Conservation (phyloP, 371 early-diverging fungal species). For the Nematocida sp. region DNA sequence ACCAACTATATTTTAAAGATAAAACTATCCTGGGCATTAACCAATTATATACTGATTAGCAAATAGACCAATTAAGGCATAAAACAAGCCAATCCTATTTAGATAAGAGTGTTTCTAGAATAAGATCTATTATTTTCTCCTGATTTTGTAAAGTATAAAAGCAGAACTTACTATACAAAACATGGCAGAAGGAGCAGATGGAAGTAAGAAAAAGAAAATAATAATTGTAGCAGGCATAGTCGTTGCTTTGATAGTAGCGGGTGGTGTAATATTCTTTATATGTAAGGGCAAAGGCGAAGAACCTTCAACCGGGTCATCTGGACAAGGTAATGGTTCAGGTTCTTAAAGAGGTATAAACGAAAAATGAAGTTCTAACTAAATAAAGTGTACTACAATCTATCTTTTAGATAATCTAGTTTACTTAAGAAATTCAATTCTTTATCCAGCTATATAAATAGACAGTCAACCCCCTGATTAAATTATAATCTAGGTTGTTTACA, state of each 20-base stretch:
- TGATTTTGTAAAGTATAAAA: slow-evolving; percentile 33
- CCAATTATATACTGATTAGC: not conserved
- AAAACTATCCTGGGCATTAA: not conserved
- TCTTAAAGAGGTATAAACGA: not conserved
- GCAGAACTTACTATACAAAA: not conserved
- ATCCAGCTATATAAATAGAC: too few relatives aligned
- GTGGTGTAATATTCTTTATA: not conserved
- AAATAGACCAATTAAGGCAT: not conserved
- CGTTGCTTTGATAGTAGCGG: not conserved
- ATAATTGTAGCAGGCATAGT: not conserved
- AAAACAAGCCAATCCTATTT: not conserved
- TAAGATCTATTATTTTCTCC: not conserved
- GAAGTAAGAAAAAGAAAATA: slow-evolving; percentile 15
- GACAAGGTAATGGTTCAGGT: not conserved
- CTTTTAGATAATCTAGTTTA: too few relatives aligned
- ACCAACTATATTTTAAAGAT: not conserved
- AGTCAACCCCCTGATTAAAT: too few relatives aligned
- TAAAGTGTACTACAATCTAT: too few relatives aligned
- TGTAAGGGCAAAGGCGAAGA: too few relatives aligned
- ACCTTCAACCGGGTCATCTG: too few relatives aligned
- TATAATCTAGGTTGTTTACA: too few relatives aligned
- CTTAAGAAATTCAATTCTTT: too few relatives aligned
- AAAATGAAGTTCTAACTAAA: not conserved
- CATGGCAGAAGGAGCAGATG: slow-evolving; percentile 28
- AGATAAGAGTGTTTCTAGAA: not conserved